These are phyloP conservation scores for Gaeumannomyces tritici DNA, from an alignment of 2,329 filamentous ascomycete genomes.

Conservation along the genomic window DNA sequence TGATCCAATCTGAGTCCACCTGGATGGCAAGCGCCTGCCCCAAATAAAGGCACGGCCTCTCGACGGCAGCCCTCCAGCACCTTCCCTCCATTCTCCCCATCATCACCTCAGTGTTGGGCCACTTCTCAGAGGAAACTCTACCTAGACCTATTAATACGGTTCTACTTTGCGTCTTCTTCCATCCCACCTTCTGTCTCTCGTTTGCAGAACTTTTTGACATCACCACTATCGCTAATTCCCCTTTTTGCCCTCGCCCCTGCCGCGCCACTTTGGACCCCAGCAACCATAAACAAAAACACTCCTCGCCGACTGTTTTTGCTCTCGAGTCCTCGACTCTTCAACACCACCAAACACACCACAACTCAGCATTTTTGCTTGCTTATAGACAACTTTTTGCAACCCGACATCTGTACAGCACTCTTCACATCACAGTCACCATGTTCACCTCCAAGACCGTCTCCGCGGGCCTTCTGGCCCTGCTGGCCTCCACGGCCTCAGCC, in stretches of 20 bases:
- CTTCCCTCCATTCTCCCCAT: not conserved
- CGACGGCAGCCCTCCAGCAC: not conserved
- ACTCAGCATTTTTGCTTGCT: not conserved
- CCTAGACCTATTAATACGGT: not conserved
- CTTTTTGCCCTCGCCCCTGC: not conserved
- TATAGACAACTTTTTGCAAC: not conserved
- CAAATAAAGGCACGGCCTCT: not conserved
- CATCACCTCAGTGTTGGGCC: not conserved
- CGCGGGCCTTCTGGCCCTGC: conserved; percentile 35
- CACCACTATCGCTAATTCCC: not conserved
- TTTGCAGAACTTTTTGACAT: not conserved
- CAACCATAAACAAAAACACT: not conserved
- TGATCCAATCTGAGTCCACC: not conserved
- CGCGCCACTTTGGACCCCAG: not conserved
- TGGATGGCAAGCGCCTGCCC: not conserved
- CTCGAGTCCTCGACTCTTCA: not conserved
- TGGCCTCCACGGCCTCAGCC: conserved; percentile 37
- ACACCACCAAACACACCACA: not conserved
- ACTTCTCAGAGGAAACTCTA: not conserved
- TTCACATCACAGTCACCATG: conserved; percentile 22
- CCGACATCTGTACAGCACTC: not conserved
- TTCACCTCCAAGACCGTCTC: conserved; percentile 36
- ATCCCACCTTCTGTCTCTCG: not conserved
- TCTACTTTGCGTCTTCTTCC: not conserved
- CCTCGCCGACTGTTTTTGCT: not conserved